Evolutionary conservation across 805 yeast species (phyloP).

Genomic region (Metschnikowia cubensis): DNA sequence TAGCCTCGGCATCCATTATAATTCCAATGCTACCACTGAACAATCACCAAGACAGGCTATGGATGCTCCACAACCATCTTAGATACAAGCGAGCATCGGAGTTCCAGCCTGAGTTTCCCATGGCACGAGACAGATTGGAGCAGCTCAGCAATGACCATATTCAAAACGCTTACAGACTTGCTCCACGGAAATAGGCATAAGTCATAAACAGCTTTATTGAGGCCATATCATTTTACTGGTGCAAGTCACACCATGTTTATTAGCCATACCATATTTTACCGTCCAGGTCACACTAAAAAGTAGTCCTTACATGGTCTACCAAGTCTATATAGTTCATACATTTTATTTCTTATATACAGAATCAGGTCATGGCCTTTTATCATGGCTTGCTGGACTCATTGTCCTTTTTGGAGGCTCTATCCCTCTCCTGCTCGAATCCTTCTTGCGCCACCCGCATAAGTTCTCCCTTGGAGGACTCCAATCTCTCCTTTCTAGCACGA

Average conservation of each 20-base stretch:
- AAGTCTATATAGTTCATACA: not conserved
- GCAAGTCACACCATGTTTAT: too few relatives aligned
- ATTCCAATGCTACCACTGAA: constrained; percentile 7
- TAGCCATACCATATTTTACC: too few relatives aligned
- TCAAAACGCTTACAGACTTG: not conserved
- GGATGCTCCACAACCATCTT: constrained; percentile 19
- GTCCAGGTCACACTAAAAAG: too few relatives aligned
- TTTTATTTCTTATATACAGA: not conserved
- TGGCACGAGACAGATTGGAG: constrained; percentile 1
- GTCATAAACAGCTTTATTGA: not conserved
- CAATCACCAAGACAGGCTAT: constrained; percentile 15
- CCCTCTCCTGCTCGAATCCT: constrained; percentile 26
- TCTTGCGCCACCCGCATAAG: constrained; percentile 34
- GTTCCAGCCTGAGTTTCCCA: constrained; percentile 17
- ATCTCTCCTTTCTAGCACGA: constrained; percentile 62
- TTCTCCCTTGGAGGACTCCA: constrained; percentile 49
- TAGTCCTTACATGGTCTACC: too few relatives aligned
- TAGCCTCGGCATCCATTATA: not conserved
- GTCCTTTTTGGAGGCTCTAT: not conserved
- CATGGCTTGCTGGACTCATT: not conserved
- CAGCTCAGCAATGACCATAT: not conserved
- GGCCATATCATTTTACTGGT: not conserved
- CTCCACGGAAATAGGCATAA: not conserved
- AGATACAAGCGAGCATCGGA: constrained; percentile 12
- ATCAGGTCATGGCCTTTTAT: not conserved